Evolutionary conservation across 2,329 filamentous ascomycete species (phyloP).

Genomic region (Penicillium verrucosum): DNA sequence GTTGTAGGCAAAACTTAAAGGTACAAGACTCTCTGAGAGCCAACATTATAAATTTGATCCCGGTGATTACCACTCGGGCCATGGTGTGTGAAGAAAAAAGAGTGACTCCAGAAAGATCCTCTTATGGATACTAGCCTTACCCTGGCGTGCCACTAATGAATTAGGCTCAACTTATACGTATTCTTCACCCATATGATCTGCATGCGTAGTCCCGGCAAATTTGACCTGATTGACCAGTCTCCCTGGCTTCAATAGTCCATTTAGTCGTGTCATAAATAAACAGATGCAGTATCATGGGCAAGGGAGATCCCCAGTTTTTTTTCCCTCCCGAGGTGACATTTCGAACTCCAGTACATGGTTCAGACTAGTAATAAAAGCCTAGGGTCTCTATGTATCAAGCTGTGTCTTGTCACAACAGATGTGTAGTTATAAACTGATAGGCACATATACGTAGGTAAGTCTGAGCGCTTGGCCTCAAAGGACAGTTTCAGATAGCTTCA

Average conservation of each 20-base stretch:
- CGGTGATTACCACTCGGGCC: slow-evolving; percentile 5
- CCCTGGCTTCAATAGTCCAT: background rate
- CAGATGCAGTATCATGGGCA: background rate
- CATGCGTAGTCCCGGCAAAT: background rate
- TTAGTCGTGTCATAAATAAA: background rate
- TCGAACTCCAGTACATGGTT: no score
- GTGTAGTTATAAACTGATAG: background rate
- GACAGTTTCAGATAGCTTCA: background rate
- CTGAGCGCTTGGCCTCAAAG: no score
- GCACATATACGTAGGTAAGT: background rate
- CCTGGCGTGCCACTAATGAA: background rate
- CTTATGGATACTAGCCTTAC: background rate
- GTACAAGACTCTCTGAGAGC: slow-evolving; percentile 6
- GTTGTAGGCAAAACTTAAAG: slow-evolving; percentile 7
- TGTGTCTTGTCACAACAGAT: no score
- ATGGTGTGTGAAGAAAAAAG: slow-evolving; percentile 4
- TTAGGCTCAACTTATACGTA: background rate
- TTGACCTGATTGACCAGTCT: background rate
- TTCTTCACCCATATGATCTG: background rate
- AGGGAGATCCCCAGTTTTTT: no score
- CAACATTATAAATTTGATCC: background rate
- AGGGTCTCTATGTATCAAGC: no score
- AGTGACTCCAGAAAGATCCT: background rate
- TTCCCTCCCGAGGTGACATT: no score
- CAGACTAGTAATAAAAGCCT: background rate